Base-by-base conservation (phyloP, 441 rosid genomes). In the Gossypium davidsonii region DNA sequence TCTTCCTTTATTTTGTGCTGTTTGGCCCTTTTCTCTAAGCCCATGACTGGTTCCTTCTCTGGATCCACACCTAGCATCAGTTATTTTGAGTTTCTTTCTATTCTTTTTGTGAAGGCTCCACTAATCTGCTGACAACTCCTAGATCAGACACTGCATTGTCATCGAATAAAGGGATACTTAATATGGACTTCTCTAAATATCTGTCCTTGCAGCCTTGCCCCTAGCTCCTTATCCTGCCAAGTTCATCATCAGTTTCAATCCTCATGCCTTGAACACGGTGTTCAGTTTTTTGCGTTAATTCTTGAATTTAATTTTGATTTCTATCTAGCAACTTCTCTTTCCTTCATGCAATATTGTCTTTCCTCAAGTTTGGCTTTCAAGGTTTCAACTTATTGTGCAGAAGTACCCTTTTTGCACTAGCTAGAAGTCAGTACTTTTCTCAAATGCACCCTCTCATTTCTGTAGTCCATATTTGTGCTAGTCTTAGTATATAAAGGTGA, bases 351-450 rank as follows among this genome's bases (percentile, higher is more conserved):
- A 10, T 39, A 37, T 37, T 11, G 62, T 58, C 39, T 58, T 14
- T 63, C 51, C 10, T 63, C 49, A 11, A 63, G 68, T 39, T 63
- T 4, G 15, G 25, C 51, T 63, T 63, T 62, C 42, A 11, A 63
- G 14, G 51, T 39, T 63, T 39, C 51, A 18, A 39, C 68, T 39
- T 26, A 25, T 58, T 63, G 51, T 18, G n/a, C 23, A 9, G 26
- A 62, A 62, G 49, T 60, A 28, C 17, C 42, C 39, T 7, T 37
- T 62, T 17, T 63, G 68, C 15, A 63, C 26, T 10, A 63, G 25
- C 68, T 63, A 39, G 26, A 37, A 63, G 49, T 63, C 67, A 37
- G 67, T 62, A 34, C 67, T 63, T 37, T 17, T 63, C 67, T 63
- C 67, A 37, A 34, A 63, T 18, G 65, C 51, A 10, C 12, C 21